These are phyloP conservation scores for Diaporthe sp. DNA, from an alignment of 2,329 filamentous ascomycete genomes.

Conservation along the genomic window DNA sequence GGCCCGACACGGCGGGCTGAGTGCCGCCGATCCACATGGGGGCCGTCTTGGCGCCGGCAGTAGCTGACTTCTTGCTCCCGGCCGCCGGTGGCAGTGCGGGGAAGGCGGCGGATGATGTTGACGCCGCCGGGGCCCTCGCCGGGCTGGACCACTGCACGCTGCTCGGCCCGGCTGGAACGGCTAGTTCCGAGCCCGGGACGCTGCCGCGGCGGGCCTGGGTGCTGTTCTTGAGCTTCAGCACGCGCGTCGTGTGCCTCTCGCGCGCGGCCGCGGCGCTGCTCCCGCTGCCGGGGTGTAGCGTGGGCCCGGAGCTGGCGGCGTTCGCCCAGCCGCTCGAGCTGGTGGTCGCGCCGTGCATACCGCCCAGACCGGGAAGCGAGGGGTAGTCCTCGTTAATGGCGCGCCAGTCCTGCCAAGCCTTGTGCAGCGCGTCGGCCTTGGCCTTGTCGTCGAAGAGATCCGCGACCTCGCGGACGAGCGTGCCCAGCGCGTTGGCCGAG, in stretches of 20 bases:
- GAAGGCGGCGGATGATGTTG: conserved; percentile 53
- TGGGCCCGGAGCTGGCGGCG: conserved; percentile 73
- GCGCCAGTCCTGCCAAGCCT: conserved; percentile 95
- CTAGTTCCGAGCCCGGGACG: conserved; percentile 43
- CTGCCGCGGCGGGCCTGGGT: conserved; percentile 56
- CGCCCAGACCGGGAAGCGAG: conserved; percentile 81
- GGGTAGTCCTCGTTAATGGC: conserved; percentile 97
- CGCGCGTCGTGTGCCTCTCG: conserved; percentile 65
- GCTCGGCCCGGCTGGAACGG: conserved; percentile 27
- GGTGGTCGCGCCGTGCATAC: conserved; percentile 73
- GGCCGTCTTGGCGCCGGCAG: conserved; percentile 7
- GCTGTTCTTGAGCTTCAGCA: conserved; percentile 71
- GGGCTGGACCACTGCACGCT: conserved; percentile 34
- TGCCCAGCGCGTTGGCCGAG: conserved; percentile 84
- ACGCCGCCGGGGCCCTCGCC: conserved; percentile 35
- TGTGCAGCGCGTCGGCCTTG: conserved; percentile 80
- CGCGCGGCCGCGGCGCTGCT: conserved; percentile 54
- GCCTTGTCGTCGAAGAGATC: conserved; percentile 89
- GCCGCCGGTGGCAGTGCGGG: conserved; percentile 55
- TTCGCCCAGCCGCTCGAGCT: conserved; percentile 70
- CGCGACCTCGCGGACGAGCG: conserved; percentile 89
- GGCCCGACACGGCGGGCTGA: conserved; percentile 2
- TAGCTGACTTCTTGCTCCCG: conserved; percentile 15
- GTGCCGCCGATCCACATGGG: conserved; percentile 43
- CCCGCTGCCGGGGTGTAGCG: conserved; percentile 57